Evolutionary conservation across 768 basidiomycete genomes (phyloP).

Genomic region (Tylopilus felleus): DNA sequence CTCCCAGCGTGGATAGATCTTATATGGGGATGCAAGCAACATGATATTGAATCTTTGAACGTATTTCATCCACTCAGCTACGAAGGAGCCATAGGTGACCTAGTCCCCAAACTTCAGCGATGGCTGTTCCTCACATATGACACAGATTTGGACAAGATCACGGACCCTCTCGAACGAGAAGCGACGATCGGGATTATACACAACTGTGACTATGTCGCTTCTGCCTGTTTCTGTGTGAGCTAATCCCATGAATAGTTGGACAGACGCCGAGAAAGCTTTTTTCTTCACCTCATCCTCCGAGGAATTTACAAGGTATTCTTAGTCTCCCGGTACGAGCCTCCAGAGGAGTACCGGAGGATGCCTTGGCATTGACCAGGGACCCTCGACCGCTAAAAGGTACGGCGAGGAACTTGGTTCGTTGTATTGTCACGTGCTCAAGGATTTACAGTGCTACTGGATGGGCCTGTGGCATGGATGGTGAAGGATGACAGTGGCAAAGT

Average conservation of each 20-base stretch:
- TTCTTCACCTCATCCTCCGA: constrained; percentile 65
- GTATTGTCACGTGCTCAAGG: constrained; percentile 1
- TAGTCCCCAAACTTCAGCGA: background rate
- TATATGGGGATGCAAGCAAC: constrained; percentile 88
- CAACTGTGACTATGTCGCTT: constrained; percentile 59
- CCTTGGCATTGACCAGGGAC: constrained; percentile 61
- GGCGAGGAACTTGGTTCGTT: background rate
- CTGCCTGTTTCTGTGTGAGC: background rate
- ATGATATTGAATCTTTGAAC: constrained; percentile 71
- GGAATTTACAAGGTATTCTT: constrained; percentile 67
- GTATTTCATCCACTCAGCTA: constrained; percentile 93
- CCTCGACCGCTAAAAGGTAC: constrained; percentile 55
- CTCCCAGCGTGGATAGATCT: constrained; percentile 91
- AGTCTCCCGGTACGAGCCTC: constrained; percentile 67
- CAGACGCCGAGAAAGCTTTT: constrained; percentile 92
- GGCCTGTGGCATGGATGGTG: constrained; percentile 41
- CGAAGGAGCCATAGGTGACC: constrained; percentile 78
- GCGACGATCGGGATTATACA: constrained; percentile 95
- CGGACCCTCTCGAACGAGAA: constrained; percentile 82
- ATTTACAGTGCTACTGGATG: constrained; percentile 39
- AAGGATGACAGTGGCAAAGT: constrained; percentile 47
- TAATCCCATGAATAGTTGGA: constrained; percentile 53
- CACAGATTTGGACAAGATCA: constrained; percentile 79
- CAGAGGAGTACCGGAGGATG: constrained; percentile 84
- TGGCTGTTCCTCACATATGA: background rate